Conservation (phyloP, 2,329 filamentous ascomycete genomes). For the Penicillium italicum region DNA sequence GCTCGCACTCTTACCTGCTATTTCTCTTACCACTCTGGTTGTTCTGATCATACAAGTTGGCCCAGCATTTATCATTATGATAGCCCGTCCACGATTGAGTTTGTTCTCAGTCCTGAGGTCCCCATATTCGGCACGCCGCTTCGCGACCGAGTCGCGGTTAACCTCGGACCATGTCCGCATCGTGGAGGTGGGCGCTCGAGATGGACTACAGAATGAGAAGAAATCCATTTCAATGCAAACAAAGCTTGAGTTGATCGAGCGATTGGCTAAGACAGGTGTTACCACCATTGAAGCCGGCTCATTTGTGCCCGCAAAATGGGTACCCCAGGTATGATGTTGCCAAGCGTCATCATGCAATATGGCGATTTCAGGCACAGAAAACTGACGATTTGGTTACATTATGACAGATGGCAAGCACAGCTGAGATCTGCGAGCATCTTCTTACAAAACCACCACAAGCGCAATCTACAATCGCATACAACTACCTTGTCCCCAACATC, state of each 20-base stretch:
- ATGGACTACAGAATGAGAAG: conserved; percentile 54
- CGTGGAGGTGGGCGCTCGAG: conserved; percentile 53
- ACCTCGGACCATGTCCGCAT: conserved; percentile 50
- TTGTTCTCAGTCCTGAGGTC: conserved; percentile 30
- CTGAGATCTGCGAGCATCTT: conserved; percentile 56
- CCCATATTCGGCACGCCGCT: conserved; percentile 25
- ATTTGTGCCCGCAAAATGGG: conserved; percentile 54
- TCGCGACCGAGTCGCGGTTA: conserved; percentile 41
- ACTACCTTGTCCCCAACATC: conserved; percentile 63
- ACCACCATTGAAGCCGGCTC: conserved; percentile 52
- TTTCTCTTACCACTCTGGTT: not conserved
- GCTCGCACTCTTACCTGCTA: not conserved
- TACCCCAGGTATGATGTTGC: conserved; percentile 47
- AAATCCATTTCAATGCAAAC: conserved; percentile 47
- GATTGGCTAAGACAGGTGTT: conserved; percentile 48
- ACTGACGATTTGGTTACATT: not conserved
- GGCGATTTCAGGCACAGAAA: not conserved
- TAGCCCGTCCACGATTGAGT: conserved; percentile 25
- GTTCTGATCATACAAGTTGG: not conserved
- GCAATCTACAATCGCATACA: conserved; percentile 56
- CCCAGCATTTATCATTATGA: conserved; percentile 16
- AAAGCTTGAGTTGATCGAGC: conserved; percentile 50
- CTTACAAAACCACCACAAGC: conserved; percentile 51
- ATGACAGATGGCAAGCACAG: conserved; percentile 60
- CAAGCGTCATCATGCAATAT: not conserved